Conservation (phyloP, 352 stramenopile genomes). For the Phytopythium delawarense region DNA sequence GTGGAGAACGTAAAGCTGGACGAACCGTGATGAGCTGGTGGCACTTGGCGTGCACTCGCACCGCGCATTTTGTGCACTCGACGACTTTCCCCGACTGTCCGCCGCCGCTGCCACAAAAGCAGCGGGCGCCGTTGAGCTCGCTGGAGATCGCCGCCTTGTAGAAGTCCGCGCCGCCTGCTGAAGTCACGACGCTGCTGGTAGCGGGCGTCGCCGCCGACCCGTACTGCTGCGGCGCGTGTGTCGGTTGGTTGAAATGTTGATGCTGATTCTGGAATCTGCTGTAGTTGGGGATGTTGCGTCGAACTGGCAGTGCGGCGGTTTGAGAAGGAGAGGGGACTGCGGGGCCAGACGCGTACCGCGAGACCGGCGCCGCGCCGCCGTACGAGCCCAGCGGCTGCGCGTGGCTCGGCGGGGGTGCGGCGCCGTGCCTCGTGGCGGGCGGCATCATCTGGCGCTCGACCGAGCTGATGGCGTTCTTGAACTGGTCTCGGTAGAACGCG, state of each 20-base stretch:
- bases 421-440: background rate
- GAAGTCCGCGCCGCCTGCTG: slow-evolving; percentile 28
- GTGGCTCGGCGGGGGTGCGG: background rate
- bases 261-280: background rate
- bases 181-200: slow-evolving; percentile 10
- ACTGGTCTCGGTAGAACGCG: slow-evolving; percentile 1
- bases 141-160: slow-evolving; percentile 26
- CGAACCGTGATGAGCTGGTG: slow-evolving; percentile 60
- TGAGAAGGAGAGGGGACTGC: background rate
- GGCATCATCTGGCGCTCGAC: slow-evolving; percentile 4
- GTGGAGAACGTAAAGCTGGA: background rate
- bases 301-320: background rate
- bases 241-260: too few species aligned
- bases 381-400: slow-evolving; percentile 3
- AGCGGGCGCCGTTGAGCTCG: slow-evolving; percentile 42
- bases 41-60: slow-evolving; percentile 76
- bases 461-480: slow-evolving; percentile 4
- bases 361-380: background rate
- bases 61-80: slow-evolving; percentile 41
- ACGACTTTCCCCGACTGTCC: slow-evolving; percentile 34
- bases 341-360: slow-evolving; percentile 1
- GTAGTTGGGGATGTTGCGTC: slow-evolving; percentile 2
- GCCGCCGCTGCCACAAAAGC: slow-evolving; percentile 39
- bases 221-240: background rate
- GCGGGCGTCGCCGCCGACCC: background rate